Base-by-base conservation (phyloP, 495 filamentous ascomycete genomes). In the Emericellopsis terricola region DNA sequence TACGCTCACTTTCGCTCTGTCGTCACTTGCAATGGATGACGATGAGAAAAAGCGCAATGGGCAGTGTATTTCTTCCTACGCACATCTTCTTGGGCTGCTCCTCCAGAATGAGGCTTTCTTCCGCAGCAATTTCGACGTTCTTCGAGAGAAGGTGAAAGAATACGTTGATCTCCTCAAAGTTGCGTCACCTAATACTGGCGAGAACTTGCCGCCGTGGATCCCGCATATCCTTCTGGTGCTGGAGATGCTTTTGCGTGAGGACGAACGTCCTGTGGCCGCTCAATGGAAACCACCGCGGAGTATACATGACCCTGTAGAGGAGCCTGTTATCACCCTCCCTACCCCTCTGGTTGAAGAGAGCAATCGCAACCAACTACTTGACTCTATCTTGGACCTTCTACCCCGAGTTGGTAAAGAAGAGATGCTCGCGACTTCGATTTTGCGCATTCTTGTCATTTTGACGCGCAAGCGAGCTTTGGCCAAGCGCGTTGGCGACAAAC, bases 191-290 rank as follows among this genome's bases (percentile, higher is more conserved):
- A 71, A 75, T 34, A 55, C 70, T 15, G 53, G 64, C 6, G 80
- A 91, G 27, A 76, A 89, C 37, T 57, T 79, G 21, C 71, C 86
- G 20, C 82, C 86, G 8, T 99, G 89, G 89, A 73, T 96, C 44
- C 78, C 83, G 21, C 82, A 85, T 43, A 72, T 96, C 8, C 63
- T 96, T 15, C 73, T 96, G 11, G 74, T 94, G 19, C 67, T 94
- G 15, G 91, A 99, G 57, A 83, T 79, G 36, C 59, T 99, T 26
- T 65, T 99, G 3, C 71, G 80, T 28, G 81, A 94, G 45, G 87
- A 92, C 48, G 70, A 77, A 37, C 77, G 86, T 43, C 85, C 84
- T 2, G 60, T 60, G 10, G 69, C 82, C 41, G 75, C 84, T 33
- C 60, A 60, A 33, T 94, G 83, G 78, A 72, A 61, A 10, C 42